Evolutionary conservation across 257 asterid genomes (phyloP).

Genomic region (Scutellaria galericulata): DNA sequence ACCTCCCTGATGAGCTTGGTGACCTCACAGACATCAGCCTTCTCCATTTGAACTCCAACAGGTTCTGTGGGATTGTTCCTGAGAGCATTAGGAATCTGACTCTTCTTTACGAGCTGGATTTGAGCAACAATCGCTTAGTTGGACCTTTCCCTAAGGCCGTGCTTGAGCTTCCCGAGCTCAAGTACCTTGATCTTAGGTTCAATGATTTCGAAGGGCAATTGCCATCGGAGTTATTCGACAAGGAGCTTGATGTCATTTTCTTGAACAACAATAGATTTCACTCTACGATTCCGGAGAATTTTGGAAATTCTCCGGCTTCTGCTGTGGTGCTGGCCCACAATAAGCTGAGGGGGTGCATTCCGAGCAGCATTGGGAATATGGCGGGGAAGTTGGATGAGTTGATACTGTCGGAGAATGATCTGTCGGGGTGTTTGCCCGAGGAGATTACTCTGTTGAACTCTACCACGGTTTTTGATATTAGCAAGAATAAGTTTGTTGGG

Average conservation of each 20-base stretch:
- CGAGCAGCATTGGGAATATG: conserved; percentile 59
- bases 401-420: conserved; percentile 40
- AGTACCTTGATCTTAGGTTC: conserved; percentile 75
- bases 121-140: conserved; percentile 90
- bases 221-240: conserved; percentile 58
- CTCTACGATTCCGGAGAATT: conserved; percentile 54
- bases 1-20: conserved; percentile 79
- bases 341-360: conserved; percentile 60
- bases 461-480: conserved; percentile 51
- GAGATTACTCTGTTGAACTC: conserved; percentile 49
- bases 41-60: conserved; percentile 78
- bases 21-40: conserved; percentile 65
- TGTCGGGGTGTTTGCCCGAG: conserved; percentile 70
- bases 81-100: conserved; percentile 45
- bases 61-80: conserved; percentile 86
- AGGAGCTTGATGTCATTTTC: conserved; percentile 59
- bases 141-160: conserved; percentile 77
- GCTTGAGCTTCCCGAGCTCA: conserved; percentile 56
- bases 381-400: conserved; percentile 53
- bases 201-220: conserved; percentile 83
- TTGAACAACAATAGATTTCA: conserved; percentile 58
- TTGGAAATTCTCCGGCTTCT: conserved; percentile 67
- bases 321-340: conserved; percentile 58
- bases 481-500: conserved; percentile 49
- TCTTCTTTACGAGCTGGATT: conserved; percentile 67